A percentile compares a stretch with the other conserved stretches of the same genome.
Evolutionary conservation across 371 early-diverging fungal species (phyloP).

Genomic region (Syncephalastrum contaminatum): DNA sequence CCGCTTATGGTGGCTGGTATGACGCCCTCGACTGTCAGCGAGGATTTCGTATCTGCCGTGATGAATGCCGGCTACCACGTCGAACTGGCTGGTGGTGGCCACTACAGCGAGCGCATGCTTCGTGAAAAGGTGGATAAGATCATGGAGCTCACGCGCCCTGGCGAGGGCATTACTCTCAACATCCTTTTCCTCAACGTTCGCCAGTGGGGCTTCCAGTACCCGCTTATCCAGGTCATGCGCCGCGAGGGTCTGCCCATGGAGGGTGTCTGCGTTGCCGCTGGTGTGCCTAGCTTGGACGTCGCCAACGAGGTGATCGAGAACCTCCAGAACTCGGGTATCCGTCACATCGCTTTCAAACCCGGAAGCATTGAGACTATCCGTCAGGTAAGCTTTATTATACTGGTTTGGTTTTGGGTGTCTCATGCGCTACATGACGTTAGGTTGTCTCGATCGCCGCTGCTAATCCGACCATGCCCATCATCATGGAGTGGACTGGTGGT

Average conservation of each 20-base stretch:
- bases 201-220: conserved; percentile 97
- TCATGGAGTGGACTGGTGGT: conserved; percentile 97
- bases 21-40: conserved; percentile 84
- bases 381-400: conserved; percentile 37
- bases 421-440: conserved; percentile 8
- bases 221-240: conserved; percentile 85
- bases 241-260: conserved; percentile 92
- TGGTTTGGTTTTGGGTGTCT: conserved; percentile 3
- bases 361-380: conserved; percentile 85
- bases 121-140: conserved; percentile 82
- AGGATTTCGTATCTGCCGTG: conserved; percentile 79
- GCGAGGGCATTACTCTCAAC: conserved; percentile 89
- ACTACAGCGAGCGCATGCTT: conserved; percentile 84
- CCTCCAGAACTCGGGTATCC: conserved; percentile 80
- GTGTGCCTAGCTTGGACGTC: conserved; percentile 92
- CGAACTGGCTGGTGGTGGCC: conserved; percentile 95
- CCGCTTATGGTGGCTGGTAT: conserved; percentile 92
- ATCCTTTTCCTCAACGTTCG: conserved; percentile 91
- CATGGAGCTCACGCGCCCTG: conserved; percentile 75
- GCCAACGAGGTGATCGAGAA: conserved; percentile 82
- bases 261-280: conserved; percentile 90
- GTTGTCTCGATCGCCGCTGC: conserved; percentile 88
- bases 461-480: conserved; percentile 88
- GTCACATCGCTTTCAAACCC: conserved; percentile 93
- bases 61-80: conserved; percentile 95